Evolutionary conservation across 2,329 filamentous ascomycete genomes (phyloP), one percentile per base, ranked within the genome.

Genomic region (Cordyceps militaris): DNA sequence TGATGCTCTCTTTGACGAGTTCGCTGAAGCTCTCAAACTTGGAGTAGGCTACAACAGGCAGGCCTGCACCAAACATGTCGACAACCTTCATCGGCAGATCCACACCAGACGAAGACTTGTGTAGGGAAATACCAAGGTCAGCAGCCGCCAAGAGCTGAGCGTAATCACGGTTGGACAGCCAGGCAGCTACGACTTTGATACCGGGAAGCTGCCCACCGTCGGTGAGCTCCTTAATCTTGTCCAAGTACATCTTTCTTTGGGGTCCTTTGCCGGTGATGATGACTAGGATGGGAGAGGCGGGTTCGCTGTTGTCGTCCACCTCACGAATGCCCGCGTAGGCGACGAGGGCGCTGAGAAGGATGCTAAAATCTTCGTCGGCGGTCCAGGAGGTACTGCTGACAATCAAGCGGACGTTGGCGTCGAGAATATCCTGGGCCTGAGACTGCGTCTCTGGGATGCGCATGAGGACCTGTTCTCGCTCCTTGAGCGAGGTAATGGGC

Each of bases 41-140:
- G 26, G 83, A 83, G 79, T 94, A 97, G 4, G 91, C 93, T 0
- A 87, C 86, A 0, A 99, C 94, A 0, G 94, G 94, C 28, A 99
- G 76, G 0, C 93, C 94, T 0, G 92, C 88, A 2, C 94, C 94
- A 70, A 99, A 97, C 92, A 99, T 97, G 70, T 99, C 94, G 14
- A 99, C 92, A 1, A 99, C 91, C 74, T 99, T 99, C 94, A 99
- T 99, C 0, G 94, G 94, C 21, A 99, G 77, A 71, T 99, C 94
- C 0, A 99, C 91, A 1, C 94, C 94, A 2, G 91, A 96, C 63
- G 89, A 95, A 14, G 91, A 97, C 63, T 85, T 96, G 74, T 99
- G 94, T 26, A 99, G 76, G 58, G 90, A 96, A 24, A 99, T 84
- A 10, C 94, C 94, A 0, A 99, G 77, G 66, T 97, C 93, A 3